Evolutionary conservation across 495 filamentous ascomycete species (phyloP), one percentile per base, ranked within the genome.

Genomic region (Geoglossum glabrum): DNA sequence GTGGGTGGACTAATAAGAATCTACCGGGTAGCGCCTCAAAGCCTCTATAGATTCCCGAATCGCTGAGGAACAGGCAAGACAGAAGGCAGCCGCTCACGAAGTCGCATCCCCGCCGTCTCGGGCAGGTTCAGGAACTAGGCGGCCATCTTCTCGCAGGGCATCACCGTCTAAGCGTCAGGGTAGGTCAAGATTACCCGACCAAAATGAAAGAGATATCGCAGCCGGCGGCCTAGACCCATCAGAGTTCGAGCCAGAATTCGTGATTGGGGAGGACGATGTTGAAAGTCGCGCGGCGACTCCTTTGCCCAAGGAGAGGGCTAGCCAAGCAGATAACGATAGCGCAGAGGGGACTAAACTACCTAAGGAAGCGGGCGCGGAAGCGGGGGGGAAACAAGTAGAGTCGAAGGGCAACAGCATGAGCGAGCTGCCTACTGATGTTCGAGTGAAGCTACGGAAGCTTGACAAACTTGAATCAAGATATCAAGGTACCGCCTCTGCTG

Each of bases 401-500:
- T 57, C 27, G 46, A 52, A 46, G 57, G 13, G 54, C 47, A 6
- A 27, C 56, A 38, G 26, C 23, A 3, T 31, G 28, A 27, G 71
- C n/a, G 86, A 90, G 36, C 69, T 98, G 21, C 78, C 92, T 1
- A 73, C 78, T 31, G 86, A 95, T 36, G 74, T 95, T 5, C 77
- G 75, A 31, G 75, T 79, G 23, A 82, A 77, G 65, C 66, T 95
- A 36, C 74, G 82, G 43, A 87, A 84, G 68, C 71, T 96, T 31
- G 87, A 88, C 54, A 95, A 85, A 65, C 66, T 96, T n/a, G 89
- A 95, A 63, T 72, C 80, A 8, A 83, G 82, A 62, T 95, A 95
- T 68, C 78, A 84, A 66, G 88, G 89, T 90, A 76, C 47, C 73
- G 58, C 7, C 27, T 36, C n/a, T 23, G n/a, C 36, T 23, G 19